Base-by-base conservation (phyloP, 257 asterid genomes). In the Gentiana straminea region DNA sequence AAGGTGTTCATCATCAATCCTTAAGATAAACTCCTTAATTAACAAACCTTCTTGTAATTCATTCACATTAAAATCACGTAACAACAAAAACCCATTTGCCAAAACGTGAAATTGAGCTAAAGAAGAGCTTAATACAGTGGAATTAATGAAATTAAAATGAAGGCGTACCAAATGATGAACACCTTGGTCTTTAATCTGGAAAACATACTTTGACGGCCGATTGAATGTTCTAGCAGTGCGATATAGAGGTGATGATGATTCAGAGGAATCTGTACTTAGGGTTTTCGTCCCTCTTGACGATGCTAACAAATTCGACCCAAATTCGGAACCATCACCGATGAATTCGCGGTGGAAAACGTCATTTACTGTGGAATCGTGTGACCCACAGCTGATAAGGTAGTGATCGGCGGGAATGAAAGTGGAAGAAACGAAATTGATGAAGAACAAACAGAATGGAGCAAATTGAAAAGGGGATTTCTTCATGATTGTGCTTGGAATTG, bases 311-410 rank as follows among this genome's bases (percentile, higher is more conserved):
- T 56, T 72, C 12, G 68, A 49, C 9, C 54, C 69, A 6, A 70
- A 56, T 47, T 57, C 11, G 3, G 72, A 51, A 0, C 63, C 64
- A 67, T 88, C 95, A 61, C 80, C 81, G 59, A 53, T 54, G 81
- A 86, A 89, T 59, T 68, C 49, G 35, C 94, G 94, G 81, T 75
- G 75, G 59, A 81, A 77, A 56, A 71, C 39, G 77, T 86, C 95
- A 35, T 64, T 44, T 41, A 83, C 64, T 37, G 67, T 60, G 15
- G 72, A 52, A 50, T 58, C 66, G 62, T 46, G 43, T 8, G 95
- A 86, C 34, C 94, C 97, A 38, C 94, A 86, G 67, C 74, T 74
- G 56, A 89, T 35, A 73, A 86, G 94, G 78, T 78, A 74, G 67
- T 83, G 73, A 51, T 86, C 94, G 35, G 49, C 1, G 1, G 94